Evolutionary conservation across 768 basidiomycete species (phyloP).

Genomic region (Mycena metata): DNA sequence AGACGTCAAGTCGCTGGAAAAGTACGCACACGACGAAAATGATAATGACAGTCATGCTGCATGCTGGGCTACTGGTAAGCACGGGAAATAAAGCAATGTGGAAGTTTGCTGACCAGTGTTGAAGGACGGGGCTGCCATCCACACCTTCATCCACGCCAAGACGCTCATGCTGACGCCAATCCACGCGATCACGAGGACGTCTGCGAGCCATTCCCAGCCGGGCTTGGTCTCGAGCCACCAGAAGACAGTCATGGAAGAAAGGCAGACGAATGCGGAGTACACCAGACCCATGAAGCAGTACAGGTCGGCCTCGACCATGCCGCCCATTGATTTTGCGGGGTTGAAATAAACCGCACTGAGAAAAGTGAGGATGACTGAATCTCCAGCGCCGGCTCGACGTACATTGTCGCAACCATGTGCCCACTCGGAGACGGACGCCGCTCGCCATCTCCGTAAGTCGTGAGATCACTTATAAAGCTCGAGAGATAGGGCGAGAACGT

Average conservation of each 20-base stretch:
- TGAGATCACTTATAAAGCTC: constrained; percentile 72
- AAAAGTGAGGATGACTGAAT: background rate
- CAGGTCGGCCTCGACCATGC: constrained; percentile 91
- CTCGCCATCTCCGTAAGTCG: constrained; percentile 63
- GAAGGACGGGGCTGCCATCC: constrained; percentile 87
- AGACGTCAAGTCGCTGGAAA: background rate
- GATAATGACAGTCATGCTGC: constrained; percentile 87
- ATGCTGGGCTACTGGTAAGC: constrained; percentile 59
- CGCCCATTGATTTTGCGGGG: constrained; percentile 93
- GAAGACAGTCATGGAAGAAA: constrained; percentile 83
- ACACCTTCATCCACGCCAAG: constrained; percentile 92
- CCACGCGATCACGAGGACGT: constrained; percentile 82
- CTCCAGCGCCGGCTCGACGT: constrained; percentile 45
- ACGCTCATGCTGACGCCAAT: constrained; percentile 85
- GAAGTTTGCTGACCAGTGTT: constrained; percentile 73
- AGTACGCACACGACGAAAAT: constrained; percentile 85
- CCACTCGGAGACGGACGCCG: constrained; percentile 79
- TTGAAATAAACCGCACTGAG: constrained; percentile 88
- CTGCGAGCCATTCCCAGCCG: constrained; percentile 82
- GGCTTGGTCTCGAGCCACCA: constrained; percentile 81
- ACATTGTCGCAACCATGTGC: constrained; percentile 96
- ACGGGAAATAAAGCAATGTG: background rate
- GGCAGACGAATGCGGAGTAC: constrained; percentile 79
- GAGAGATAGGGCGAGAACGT: constrained; percentile 89
- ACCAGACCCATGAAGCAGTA: constrained; percentile 80